Base-by-base conservation (phyloP, 495 filamentous ascomycete species). In the Echria macrotheca region DNA sequence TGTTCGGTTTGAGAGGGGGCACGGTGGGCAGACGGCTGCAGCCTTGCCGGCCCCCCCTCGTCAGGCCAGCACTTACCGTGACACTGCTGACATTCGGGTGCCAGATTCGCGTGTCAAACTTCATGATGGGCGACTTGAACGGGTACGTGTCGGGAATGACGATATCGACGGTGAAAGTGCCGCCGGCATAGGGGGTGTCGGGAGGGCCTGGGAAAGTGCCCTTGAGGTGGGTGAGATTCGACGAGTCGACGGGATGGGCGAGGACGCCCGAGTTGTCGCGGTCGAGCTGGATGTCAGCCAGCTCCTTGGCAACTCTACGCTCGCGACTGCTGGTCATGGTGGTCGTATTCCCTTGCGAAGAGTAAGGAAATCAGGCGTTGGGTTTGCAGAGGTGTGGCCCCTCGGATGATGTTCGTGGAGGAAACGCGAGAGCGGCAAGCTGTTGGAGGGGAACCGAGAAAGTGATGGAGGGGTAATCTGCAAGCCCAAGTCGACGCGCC, bases 81-180 rank as follows among this genome's bases (percentile, higher is more conserved):
- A 95, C 87, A 59, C 85, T 91, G 77, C 84, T 90, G 69, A 98
- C 81, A 67, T 98, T 98, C 26, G 93, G 93, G 69, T 98, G 93
- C 94, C 94, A 98, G 49, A 98, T 84, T 67, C 85, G 94, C 57
- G 94, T 98, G 55, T 85, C 79, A 54, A 98, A 97, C 63, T 82
- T 86, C 89, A 97, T 96, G 26, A 81, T 66, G 8, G 94, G 93
- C 10, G 93, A 91, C 35, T 86, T 81, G 70, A 98, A 98, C 1
- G 93, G 93, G 61, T 98, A 98, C 47, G 91, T 89, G 36, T 73
- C 77, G 1, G 91, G 90, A 37, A 98, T 90, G 56, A 74, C 75
- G 60, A 98, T 89, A 61, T 95, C 89, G 50, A 98, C 81, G 19
- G 75, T 66, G 63, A 82, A 98, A 22, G 73, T 83, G 21, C 91